A percentile compares a stretch with the other conserved stretches of the same genome.
Evolutionary conservation across 2,329 filamentous ascomycete species (phyloP).

Genomic region (Xylariales sp.): DNA sequence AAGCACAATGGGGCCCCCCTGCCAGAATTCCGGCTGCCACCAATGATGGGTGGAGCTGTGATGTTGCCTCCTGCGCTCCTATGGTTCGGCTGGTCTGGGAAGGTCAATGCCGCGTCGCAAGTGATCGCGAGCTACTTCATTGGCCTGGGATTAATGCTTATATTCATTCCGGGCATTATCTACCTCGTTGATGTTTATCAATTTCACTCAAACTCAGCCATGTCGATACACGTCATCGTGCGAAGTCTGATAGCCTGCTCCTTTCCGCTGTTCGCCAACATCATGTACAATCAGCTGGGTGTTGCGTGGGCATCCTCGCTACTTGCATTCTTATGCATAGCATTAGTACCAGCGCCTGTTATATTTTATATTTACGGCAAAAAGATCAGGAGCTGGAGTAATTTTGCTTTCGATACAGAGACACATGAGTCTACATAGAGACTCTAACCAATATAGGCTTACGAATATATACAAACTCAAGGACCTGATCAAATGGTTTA

Average conservation of each 20-base stretch:
- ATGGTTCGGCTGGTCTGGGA: constrained; percentile 47
- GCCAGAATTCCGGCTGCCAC: constrained; percentile 41
- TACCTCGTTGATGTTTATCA: constrained; percentile 19
- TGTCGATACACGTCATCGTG: constrained; percentile 18
- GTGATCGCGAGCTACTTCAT: constrained; percentile 16
- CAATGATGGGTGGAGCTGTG: constrained; percentile 40
- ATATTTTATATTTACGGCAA: constrained; percentile 12
- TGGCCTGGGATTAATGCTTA: constrained; percentile 15
- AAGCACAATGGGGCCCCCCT: constrained; percentile 20
- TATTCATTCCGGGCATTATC: constrained; percentile 17
- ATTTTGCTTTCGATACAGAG: constrained; percentile 8
- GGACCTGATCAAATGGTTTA: no score
- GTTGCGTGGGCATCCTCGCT: constrained; percentile 17
- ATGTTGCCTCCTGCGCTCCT: constrained; percentile 42
- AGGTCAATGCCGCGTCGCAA: constrained; percentile 13
- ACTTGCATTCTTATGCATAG: constrained; percentile 14
- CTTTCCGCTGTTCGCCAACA: constrained; percentile 17
- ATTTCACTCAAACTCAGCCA: constrained; percentile 15
- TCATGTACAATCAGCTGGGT: constrained; percentile 15
- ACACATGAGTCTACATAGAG: background rate
- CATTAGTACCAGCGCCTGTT: constrained; percentile 11
- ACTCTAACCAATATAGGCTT: no score
- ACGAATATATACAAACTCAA: no score
- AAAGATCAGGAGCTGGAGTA: constrained; percentile 13
- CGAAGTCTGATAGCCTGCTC: constrained; percentile 15